phyloP scores from a whole-genome alignment of 2,329 filamentous ascomycete genomes.

The Cordyceps cateniannulata region DNA sequence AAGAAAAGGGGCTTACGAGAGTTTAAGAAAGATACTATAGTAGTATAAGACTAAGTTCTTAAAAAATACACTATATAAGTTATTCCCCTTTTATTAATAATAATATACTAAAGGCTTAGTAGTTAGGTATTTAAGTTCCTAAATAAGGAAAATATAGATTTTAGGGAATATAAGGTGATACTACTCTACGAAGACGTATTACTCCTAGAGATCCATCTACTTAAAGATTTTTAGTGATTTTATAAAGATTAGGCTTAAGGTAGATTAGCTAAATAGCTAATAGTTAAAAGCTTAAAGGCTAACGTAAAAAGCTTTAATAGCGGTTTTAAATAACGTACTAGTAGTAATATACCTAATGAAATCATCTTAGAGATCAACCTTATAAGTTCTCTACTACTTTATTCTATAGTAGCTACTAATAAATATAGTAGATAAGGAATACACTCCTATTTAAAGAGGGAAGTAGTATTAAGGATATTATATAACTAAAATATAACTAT shows the following conservation, averaged over 20 bases:
- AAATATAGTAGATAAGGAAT: not conserved
- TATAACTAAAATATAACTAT: not conserved
- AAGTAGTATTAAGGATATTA: not conserved
- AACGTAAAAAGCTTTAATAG: not conserved
- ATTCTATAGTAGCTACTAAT: not conserved
- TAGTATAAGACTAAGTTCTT: not conserved
- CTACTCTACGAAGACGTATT: not conserved
- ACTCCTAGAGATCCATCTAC: not conserved
- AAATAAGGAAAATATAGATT: not conserved
- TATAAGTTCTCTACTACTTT: not conserved
- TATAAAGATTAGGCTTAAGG: conserved; percentile 1
- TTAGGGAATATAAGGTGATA: not conserved
- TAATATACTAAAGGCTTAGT: not conserved
- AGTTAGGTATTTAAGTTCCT: not conserved
- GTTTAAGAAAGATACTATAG: not conserved
- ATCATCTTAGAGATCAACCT: not conserved
- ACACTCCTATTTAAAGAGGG: not conserved
- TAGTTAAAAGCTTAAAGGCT: not conserved
- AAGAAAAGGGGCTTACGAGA: not conserved
- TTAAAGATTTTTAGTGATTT: conserved; percentile 4
- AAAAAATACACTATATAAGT: not conserved
- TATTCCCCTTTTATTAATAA: not conserved
- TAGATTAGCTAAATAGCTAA: not conserved
- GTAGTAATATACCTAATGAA: not conserved
- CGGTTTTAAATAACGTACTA: conserved; percentile 1